Conservation (phyloP, 2,329 filamentous ascomycete genomes). For the Emergomyces pasteurianus region DNA sequence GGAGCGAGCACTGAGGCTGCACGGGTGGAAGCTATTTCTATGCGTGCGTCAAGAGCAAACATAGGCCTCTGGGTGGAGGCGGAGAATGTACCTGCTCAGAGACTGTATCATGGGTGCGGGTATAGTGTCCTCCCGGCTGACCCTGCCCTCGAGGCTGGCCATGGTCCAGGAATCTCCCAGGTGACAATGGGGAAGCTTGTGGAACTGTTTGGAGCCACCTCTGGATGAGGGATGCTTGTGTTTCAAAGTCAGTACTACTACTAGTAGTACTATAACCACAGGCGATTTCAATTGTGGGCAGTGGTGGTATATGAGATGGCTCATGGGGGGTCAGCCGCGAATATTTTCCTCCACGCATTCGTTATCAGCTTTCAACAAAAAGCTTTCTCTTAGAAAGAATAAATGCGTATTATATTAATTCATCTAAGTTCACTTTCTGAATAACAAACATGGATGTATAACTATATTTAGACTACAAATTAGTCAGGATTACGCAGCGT, state of each 20-base stretch:
- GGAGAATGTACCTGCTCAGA: conserved; percentile 9
- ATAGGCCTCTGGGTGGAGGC: conserved; percentile 13
- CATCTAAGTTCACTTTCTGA: not conserved
- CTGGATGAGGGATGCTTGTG: not conserved
- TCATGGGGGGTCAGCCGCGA: no score
- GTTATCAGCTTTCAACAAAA: not conserved
- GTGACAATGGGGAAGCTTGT: conserved; percentile 4
- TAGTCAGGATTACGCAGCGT: no score
- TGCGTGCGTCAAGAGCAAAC: conserved; percentile 8
- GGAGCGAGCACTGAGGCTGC: conserved; percentile 7
- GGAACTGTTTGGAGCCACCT: not conserved
- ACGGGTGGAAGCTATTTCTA: conserved; percentile 5
- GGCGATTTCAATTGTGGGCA: no score
- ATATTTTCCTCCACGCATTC: not conserved
- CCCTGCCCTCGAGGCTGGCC: not conserved
- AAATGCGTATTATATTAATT: not conserved
- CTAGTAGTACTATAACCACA: no score
- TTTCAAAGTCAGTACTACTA: no score
- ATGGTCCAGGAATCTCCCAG: not conserved
- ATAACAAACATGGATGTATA: not conserved
- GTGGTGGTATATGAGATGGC: no score
- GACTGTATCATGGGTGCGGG: conserved; percentile 15
- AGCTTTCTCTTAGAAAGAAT: not conserved
- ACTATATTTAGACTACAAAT: not conserved
- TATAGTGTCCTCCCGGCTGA: conserved; percentile 9